Evolutionary conservation across 345 rosid genomes (phyloP).

Genomic region (Eucalyptus urophylla): DNA sequence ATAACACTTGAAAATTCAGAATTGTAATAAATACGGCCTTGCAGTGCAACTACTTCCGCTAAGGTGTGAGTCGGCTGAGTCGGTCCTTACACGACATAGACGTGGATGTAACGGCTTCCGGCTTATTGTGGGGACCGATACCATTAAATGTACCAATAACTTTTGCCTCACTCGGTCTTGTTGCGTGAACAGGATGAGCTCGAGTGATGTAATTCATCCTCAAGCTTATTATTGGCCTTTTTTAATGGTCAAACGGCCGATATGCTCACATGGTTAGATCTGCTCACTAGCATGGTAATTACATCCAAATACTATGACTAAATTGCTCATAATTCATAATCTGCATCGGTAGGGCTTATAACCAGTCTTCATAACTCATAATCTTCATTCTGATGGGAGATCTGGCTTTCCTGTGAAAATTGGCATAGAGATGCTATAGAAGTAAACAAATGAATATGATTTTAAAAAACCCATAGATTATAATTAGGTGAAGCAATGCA

Average conservation of each 20-base stretch:
- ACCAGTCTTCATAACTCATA: background rate
- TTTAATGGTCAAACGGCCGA: background rate
- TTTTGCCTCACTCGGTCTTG: background rate
- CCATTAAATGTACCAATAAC: background rate
- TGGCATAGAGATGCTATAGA: background rate
- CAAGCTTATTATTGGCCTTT: background rate
- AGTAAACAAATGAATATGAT: background rate
- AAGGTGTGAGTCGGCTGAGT: background rate
- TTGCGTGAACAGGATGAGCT: background rate
- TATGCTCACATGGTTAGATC: background rate
- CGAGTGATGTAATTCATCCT: background rate
- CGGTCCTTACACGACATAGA: background rate
- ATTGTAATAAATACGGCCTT: background rate
- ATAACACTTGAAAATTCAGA: background rate
- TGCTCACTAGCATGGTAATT: background rate
- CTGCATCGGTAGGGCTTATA: too few relatives aligned
- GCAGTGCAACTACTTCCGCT: background rate
- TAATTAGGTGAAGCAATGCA: background rate
- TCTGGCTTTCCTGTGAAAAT: too few relatives aligned
- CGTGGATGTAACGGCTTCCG: background rate
- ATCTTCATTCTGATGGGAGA: background rate
- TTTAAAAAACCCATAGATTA: background rate
- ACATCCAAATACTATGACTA: background rate
- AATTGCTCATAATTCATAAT: background rate
- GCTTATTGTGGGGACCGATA: background rate